Conservation (phyloP, 1,139 yeast species). For the Lodderomyces jiufengensis region DNA sequence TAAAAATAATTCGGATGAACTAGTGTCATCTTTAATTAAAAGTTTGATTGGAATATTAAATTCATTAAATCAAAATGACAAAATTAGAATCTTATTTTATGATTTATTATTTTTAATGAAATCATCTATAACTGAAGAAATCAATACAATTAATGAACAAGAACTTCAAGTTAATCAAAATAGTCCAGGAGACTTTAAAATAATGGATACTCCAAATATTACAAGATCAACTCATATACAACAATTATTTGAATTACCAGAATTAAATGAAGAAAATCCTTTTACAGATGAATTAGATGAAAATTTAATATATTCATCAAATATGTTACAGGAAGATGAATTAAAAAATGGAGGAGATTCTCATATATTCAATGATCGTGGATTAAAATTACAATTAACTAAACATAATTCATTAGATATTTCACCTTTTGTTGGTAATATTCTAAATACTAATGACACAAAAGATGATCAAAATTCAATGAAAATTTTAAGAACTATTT, state of each 20-base stretch:
- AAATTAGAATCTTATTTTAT: constrained; percentile 56
- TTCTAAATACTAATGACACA: constrained; percentile 1
- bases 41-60: constrained; percentile 47
- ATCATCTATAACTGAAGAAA: constrained; percentile 25
- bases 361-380: constrained; percentile 27
- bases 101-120: constrained; percentile 62
- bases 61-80: constrained; percentile 40
- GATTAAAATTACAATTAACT: constrained; percentile 22
- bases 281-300: constrained; percentile 22
- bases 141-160: constrained; percentile 9
- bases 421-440: constrained; percentile 12
- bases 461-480: constrained; percentile 2
- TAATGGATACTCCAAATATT: not conserved
- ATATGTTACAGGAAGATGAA: constrained; percentile 36
- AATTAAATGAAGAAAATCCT: constrained; percentile 27
- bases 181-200: not conserved
- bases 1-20: constrained; percentile 29
- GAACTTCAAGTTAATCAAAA: not conserved
- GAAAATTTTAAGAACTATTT: constrained; percentile 7
- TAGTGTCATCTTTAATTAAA: constrained; percentile 30
- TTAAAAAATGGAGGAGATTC: constrained; percentile 33
- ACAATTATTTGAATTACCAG: constrained; percentile 33
- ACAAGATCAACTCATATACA: constrained; percentile 13
- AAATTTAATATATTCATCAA: constrained; percentile 21
- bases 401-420: constrained; percentile 16